Base-by-base conservation (phyloP, 768 basidiomycete genomes). In the Boletus fagicola region DNA sequence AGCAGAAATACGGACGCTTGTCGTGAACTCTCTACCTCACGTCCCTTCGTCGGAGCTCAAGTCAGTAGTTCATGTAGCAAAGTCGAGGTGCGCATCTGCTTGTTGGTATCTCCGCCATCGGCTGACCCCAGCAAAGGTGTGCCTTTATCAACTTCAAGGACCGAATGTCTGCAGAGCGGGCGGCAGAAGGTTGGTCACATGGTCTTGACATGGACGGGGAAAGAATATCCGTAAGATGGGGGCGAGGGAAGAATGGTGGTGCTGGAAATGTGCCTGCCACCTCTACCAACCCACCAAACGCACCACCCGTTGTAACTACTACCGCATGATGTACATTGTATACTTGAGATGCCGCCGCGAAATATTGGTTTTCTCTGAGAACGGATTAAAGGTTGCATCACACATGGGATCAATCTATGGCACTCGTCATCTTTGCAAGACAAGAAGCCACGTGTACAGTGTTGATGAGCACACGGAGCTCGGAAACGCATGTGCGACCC, bases 101-200 rank as follows among this genome's bases (percentile, higher is more conserved):
- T 22, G 13, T 4, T 24, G 13, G 0, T 38, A 51, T 24, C n/a
- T 4, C 31, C 11, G 1, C 2, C 31, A 28, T 42, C 18, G 7
- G 53, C 51, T 56, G 48, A 62, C n/a, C 6, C 20, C 20, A 51
- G 20, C 40, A 16, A 57, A 91, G 91, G 72, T 96, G 94, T 74
- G 97, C 96, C 1, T 99, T 99, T 72, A 82, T 97, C 52, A 98
- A 98, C 72, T 98, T 98, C 77, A 86, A 81, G 63, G 84, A 89
- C 53, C 82, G 97, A 20, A 67, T 78, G 7, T 78, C 83, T n/a
- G 95, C 97, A 16, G 97, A 99, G 74, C 76, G 78, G 16, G 94
- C 92, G 0, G 95, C 95, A 0, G 84, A 90, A 60, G 87, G 89
- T 11, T 93, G 95, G 85, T 84, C 92, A n/a, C 86, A 87, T 60